Conservation (phyloP, 352 stramenopile genomes). For the Bremia lactucae region DNA sequence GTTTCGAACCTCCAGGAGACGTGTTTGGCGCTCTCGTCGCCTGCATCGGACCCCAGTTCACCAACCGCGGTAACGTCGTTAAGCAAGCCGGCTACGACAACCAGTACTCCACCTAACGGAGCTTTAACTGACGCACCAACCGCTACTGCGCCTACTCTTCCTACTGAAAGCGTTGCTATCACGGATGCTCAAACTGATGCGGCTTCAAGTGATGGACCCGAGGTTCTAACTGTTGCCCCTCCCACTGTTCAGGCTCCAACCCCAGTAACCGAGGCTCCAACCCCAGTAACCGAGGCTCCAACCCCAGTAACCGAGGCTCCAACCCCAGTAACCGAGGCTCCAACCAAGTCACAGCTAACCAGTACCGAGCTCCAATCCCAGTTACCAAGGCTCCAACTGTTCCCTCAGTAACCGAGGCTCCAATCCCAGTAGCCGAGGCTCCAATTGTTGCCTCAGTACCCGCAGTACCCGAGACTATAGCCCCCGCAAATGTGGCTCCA, state of each 20-base stretch:
- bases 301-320: neutral
- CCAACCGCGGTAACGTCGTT: neutral
- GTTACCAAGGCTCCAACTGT: too few relatives aligned
- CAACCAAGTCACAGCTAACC: too few relatives aligned
- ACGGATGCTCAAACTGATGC: neutral
- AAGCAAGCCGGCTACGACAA: neutral
- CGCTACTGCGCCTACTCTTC: neutral
- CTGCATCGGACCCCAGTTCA: neutral
- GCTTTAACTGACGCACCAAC: neutral
- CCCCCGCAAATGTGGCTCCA: too few relatives aligned
- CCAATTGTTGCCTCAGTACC: too few relatives aligned
- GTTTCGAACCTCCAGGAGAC: conserved; percentile 31
- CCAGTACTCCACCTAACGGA: conserved; percentile 11
- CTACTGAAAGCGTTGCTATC: neutral
- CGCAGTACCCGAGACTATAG: too few relatives aligned
- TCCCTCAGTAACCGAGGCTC: too few relatives aligned
- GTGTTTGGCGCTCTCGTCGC: conserved; percentile 21
- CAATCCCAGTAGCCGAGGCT: too few relatives aligned
- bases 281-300: neutral
- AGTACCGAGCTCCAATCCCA: too few relatives aligned
- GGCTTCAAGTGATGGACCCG: conserved; percentile 1
- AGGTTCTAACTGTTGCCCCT: neutral
- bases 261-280: neutral
- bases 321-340: neutral
- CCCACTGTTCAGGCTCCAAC: conserved; percentile 5